A percentile compares a stretch with the other conserved stretches of the same genome.
Conservation (phyloP, 2,329 filamentous ascomycete genomes). For the Dactylellina drechsleri region DNA sequence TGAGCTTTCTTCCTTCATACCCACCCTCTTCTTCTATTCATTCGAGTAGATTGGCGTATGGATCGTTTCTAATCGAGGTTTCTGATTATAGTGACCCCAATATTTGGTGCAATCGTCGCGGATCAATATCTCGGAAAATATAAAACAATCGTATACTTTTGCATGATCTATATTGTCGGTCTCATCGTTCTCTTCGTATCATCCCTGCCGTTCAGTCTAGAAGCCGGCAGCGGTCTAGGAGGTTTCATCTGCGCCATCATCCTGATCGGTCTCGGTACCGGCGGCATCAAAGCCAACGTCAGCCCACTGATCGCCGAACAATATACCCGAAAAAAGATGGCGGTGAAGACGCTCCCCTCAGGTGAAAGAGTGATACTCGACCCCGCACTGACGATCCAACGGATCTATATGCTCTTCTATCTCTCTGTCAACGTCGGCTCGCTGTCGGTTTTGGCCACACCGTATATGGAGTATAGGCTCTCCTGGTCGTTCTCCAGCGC, state of each 20-base stretch:
- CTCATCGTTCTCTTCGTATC: conserved; percentile 68
- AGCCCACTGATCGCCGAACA: conserved; percentile 73
- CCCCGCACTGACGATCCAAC: conserved; percentile 72
- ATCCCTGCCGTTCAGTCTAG: conserved; percentile 67
- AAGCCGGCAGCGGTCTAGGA: conserved; percentile 66
- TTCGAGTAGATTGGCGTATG: not conserved
- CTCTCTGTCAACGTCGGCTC: conserved; percentile 78
- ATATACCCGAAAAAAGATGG: conserved; percentile 70
- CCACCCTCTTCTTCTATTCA: not conserved
- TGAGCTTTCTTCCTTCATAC: conserved; percentile 65
- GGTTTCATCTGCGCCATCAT: conserved; percentile 70
- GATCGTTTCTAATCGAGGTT: not conserved
- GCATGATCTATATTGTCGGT: conserved; percentile 69
- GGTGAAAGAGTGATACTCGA: conserved; percentile 74
- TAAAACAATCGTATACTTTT: conserved; percentile 70
- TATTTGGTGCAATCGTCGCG: conserved; percentile 69
- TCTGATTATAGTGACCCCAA: conserved; percentile 66
- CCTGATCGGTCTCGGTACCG: conserved; percentile 73
- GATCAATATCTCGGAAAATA: conserved; percentile 72
- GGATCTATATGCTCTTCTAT: conserved; percentile 80
- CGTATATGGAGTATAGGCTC: conserved; percentile 73
- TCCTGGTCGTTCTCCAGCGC: conserved; percentile 67
- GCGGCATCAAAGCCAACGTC: conserved; percentile 75
- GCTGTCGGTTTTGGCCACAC: conserved; percentile 73
- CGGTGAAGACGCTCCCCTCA: conserved; percentile 64